These are phyloP conservation scores for Abeoforma whisleri DNA, from an alignment of 78 protist species.

Conservation along the genomic window DNA sequence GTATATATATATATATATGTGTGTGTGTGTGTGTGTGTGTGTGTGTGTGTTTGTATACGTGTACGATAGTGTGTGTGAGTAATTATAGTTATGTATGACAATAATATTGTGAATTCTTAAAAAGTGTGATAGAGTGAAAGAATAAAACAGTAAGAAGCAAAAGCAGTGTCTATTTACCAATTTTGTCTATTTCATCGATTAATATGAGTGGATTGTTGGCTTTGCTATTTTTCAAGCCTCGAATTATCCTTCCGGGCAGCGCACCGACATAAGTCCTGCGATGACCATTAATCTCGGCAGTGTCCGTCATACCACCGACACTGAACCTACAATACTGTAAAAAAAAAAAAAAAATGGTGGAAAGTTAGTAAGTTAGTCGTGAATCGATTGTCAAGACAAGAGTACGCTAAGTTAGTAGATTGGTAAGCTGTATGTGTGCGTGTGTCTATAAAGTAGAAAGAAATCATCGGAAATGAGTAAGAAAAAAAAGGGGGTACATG, in stretches of 20 bases:
- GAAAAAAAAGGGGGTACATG: not conserved
- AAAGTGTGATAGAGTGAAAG: too few relatives aligned
- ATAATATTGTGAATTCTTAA: too few relatives aligned
- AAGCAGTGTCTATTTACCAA: too few relatives aligned
- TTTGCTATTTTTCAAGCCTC: constrained; percentile 61
- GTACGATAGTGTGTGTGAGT: too few relatives aligned
- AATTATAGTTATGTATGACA: too few relatives aligned
- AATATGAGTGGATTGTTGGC: constrained; percentile 84
- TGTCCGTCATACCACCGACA: constrained; percentile 88
- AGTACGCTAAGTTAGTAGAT: too few relatives aligned
- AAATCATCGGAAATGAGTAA: not conserved
- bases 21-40: constrained; percentile 8
- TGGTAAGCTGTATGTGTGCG: constrained; percentile 32
- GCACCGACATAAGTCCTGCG: constrained; percentile 88
- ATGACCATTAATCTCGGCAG: constrained; percentile 89
- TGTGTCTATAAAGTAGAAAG: constrained; percentile 23
- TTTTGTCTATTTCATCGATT: constrained; percentile 79
- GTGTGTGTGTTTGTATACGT: too few relatives aligned
- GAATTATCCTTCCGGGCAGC: constrained; percentile 92
- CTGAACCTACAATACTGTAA: constrained; percentile 74
- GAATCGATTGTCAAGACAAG: too few relatives aligned
- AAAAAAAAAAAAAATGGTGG: too few relatives aligned
- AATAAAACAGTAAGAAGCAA: too few relatives aligned
- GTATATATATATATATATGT: too few relatives aligned
- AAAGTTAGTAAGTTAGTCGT: too few relatives aligned